These are phyloP conservation scores for Xylaria venustula DNA, from an alignment of 495 filamentous ascomycete genomes.

Conservation along the genomic window DNA sequence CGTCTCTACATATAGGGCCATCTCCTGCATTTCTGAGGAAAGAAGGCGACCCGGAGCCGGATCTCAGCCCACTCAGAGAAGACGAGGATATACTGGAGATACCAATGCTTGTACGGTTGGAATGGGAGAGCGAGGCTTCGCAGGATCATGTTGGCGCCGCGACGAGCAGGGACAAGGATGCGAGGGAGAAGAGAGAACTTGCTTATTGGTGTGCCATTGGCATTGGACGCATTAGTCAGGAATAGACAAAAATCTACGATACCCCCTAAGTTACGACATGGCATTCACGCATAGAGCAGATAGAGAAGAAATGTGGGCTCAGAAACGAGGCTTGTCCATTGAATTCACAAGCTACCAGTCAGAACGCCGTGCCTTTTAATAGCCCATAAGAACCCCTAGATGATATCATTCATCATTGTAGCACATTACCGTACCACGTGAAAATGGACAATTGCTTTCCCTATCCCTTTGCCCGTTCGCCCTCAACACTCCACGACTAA, in stretches of 20 bases:
- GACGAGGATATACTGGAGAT: constrained; percentile 94
- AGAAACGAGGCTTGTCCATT: constrained; percentile 20
- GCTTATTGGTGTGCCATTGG: constrained; percentile 95
- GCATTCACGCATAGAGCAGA: constrained; percentile 1
- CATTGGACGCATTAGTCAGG: constrained; percentile 68
- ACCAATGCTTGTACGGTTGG: constrained; percentile 85
- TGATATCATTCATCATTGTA: constrained; percentile 15
- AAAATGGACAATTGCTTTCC: constrained; percentile 9
- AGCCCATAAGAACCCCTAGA: constrained; percentile 17
- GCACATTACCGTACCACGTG: constrained; percentile 13
- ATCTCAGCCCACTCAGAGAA: constrained; percentile 48
- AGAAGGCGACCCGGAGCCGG: constrained; percentile 25
- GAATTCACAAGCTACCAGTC: constrained; percentile 19
- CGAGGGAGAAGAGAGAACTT: constrained; percentile 64
- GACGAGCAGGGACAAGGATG: constrained; percentile 43
- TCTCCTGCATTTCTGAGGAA: constrained; percentile 19
- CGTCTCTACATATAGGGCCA: constrained; percentile 42
- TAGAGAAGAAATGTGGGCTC: constrained; percentile 5
- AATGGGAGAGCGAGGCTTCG: constrained; percentile 82
- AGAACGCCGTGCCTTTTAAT: constrained; percentile 19
- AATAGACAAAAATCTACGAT: constrained; percentile 31
- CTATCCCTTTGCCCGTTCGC: neutral
- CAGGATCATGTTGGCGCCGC: constrained; percentile 57
- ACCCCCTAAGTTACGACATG: constrained; percentile 17
- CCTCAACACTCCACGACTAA: constrained; percentile 14